Conservation (phyloP, 306 rosid species). For the Myrica gale region DNA sequence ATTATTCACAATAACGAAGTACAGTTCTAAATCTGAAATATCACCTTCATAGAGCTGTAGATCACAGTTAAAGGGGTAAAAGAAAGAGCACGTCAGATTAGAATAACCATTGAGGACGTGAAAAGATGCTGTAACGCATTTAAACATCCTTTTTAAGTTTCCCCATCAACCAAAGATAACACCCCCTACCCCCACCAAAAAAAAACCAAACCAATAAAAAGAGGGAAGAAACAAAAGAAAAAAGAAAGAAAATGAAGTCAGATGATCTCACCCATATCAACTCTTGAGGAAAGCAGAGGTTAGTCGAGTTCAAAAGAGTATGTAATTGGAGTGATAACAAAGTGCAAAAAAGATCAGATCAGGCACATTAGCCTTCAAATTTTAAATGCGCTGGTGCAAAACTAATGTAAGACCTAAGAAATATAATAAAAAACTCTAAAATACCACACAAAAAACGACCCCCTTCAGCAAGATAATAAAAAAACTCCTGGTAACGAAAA, state of each 20-base stretch:
- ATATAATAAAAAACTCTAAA: no score
- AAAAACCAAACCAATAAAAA: no score
- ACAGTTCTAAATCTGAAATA: constrained; percentile 76
- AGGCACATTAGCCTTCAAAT: neutral
- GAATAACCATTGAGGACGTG: neutral
- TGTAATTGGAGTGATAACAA: neutral
- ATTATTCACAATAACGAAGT: constrained; percentile 86
- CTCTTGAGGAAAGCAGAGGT: neutral
- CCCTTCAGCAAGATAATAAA: neutral
- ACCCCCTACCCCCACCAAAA: neutral
- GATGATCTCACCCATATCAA: neutral
- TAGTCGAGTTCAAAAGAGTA: neutral
- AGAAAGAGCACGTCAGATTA: neutral
- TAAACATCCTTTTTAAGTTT: neutral
- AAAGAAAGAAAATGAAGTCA: constrained; percentile 1
- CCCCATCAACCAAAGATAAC: neutral
- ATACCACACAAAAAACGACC: neutral
- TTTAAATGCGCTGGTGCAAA: neutral
- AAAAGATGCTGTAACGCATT: neutral
- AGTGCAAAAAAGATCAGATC: neutral
- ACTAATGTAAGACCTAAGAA: neutral
- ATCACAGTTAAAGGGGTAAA: constrained; percentile 23
- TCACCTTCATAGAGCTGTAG: constrained; percentile 78
- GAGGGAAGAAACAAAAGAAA: neutral
- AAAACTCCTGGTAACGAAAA: neutral